A percentile compares a stretch with the other conserved stretches of the same genome.
Evolutionary conservation across 768 basidiomycete species (phyloP).

Genomic region (Hortiboletus campestris): DNA sequence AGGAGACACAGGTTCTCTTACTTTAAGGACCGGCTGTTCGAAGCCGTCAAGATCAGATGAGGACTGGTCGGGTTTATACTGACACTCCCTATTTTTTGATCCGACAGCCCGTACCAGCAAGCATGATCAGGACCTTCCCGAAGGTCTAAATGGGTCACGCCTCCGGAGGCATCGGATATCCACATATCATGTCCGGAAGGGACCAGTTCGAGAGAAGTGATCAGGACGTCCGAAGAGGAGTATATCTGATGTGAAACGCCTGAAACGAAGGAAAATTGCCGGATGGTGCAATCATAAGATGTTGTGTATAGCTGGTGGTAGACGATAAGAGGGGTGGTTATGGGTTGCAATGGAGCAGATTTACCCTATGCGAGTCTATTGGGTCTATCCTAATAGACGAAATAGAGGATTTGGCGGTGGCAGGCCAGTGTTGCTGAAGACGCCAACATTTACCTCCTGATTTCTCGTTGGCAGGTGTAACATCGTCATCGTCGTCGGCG

Average conservation of each 20-base stretch:
- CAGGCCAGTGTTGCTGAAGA: slow-evolving; percentile 82
- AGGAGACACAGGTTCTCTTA: slow-evolving; percentile 31
- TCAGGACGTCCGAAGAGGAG: slow-evolving; percentile 53
- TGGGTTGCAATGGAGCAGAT: slow-evolving; percentile 7
- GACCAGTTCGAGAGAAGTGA: slow-evolving; percentile 69
- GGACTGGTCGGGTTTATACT: slow-evolving; percentile 75
- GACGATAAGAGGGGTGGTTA: background rate
- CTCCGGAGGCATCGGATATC: slow-evolving; percentile 74
- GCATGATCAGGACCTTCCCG: slow-evolving; percentile 56
- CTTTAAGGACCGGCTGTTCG: slow-evolving; percentile 72
- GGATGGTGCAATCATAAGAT: slow-evolving; percentile 79
- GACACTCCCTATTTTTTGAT: slow-evolving; percentile 74
- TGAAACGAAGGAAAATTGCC: slow-evolving; percentile 68
- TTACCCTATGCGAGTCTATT: slow-evolving; percentile 67
- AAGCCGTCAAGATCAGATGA: slow-evolving; percentile 68
- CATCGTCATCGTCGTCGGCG: slow-evolving; percentile 61
- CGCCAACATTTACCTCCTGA: slow-evolving; percentile 80
- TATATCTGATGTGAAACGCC: slow-evolving; percentile 71
- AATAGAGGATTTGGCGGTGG: slow-evolving; percentile 74
- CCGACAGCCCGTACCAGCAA: slow-evolving; percentile 62
- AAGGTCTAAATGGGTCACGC: slow-evolving; percentile 73
- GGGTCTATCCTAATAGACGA: slow-evolving; percentile 79
- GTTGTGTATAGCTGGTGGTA: slow-evolving; percentile 66
- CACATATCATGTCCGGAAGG: slow-evolving; percentile 77
- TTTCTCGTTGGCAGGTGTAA: slow-evolving; percentile 35